Evolutionary conservation across 441 rosid genomes (phyloP).

Genomic region (Capsella rubella): DNA sequence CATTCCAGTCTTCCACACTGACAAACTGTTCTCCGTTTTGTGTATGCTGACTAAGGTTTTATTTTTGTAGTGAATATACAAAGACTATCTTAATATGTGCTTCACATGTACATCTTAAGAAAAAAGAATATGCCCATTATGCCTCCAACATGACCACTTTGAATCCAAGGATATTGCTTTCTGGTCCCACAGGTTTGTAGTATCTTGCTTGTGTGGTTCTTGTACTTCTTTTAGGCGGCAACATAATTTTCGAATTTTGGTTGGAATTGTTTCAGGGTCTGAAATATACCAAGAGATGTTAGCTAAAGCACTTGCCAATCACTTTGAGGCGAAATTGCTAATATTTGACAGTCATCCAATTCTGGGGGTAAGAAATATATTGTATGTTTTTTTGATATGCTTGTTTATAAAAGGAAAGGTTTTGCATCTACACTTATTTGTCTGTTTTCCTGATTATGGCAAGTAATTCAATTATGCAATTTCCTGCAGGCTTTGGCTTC

Average conservation of each 20-base stretch:
- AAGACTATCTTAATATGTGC: constrained; percentile 76
- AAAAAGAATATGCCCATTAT: constrained; percentile 63
- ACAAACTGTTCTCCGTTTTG: background rate
- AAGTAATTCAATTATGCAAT: constrained; percentile 18
- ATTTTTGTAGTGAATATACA: constrained; percentile 76
- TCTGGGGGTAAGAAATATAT: constrained; percentile 84
- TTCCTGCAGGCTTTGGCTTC: constrained; percentile 68
- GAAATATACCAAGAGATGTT: constrained; percentile 93
- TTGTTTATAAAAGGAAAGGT: constrained; percentile 6
- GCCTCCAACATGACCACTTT: constrained; percentile 68
- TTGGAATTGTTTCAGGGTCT: constrained; percentile 62
- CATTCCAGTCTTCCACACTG: background rate
- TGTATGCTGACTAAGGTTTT: constrained; percentile 18
- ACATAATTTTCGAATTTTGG: constrained; percentile 18
- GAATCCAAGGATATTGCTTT: constrained; percentile 81
- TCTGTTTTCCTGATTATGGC: constrained; percentile 2
- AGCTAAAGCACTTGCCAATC: constrained; percentile 82
- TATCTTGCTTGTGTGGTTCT: constrained; percentile 19
- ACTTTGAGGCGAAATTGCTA: constrained; percentile 74
- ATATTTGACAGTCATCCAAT: constrained; percentile 76
- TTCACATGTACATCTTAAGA: constrained; percentile 78
- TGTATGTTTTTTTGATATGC: constrained; percentile 4
- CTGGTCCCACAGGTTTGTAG: constrained; percentile 90
- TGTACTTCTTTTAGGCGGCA: constrained; percentile 3
- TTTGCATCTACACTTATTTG: constrained; percentile 8